Base-by-base conservation (phyloP, 805 yeast species). In the Metschnikowia similis region DNA sequence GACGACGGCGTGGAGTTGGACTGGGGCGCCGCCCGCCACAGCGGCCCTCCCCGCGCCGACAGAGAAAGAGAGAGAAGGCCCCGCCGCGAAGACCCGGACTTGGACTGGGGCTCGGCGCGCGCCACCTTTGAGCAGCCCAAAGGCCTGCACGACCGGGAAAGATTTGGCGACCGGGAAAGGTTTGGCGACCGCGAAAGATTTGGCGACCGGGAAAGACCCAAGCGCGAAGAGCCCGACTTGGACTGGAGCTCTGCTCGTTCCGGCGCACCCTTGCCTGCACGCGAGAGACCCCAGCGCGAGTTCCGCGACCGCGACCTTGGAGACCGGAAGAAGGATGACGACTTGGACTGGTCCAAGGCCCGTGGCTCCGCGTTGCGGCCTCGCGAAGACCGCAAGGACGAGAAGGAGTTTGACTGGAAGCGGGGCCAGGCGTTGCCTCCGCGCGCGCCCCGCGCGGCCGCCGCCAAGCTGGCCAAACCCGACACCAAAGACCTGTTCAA, bases 1-100 rank as follows among this genome's bases (percentile, higher is more conserved):
- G 53, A 64, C 52, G 80, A 75, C 58, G 83, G 76, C 59, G 80
- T 81, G 42, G 80, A 81, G 31, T 67, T 82, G 48, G 89, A 85
- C 66, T 83, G 89, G 83, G 71, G 76, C 48, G 54, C 73, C 8
- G 81, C 76, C 41, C 71, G 82, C 62, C 70, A 71, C 31, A 72
- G 58, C 45, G 59, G 62, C 9, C 64, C 73, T 36, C 39, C 28
- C 7, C 21, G 39, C 11, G 13, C 29, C 9, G 39, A 36, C 41
- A 66, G 73, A 60, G 30, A 21, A 26, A 46, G 58, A 47, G 30
- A 21, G 29, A 46, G 58, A 47, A 48, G 56, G 42, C 70, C 71
- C 40, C 64, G 62, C 56, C 61, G 71, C 51, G 70, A 72, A 48
- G 75, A 73, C 56, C 66, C 74, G 30, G 75, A 72, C 32, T 64